Base-by-base conservation (phyloP, 192 early-diverging fungal species). In the Umbelopsis sp. region DNA sequence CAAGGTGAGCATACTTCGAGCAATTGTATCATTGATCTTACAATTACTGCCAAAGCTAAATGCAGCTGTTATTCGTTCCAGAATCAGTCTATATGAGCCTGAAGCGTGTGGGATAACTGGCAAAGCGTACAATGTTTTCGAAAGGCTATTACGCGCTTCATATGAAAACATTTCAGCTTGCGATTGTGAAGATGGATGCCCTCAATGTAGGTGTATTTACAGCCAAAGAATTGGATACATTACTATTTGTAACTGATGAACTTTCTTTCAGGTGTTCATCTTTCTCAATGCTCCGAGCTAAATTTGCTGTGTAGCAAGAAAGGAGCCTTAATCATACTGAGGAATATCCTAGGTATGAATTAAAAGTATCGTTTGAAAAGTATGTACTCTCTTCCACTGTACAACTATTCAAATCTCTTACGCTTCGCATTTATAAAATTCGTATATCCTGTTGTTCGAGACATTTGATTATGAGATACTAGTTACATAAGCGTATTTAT, bases 141-240 rank as follows among this genome's bases (percentile, higher is more conserved):
- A 70, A 16, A 59, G 74, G 2, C 12, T 89, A 17, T 11, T 86
- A 22, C n/a, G 45, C 25, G 51, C 51, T 3, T 80, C 85, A 5
- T 25, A 52, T 22, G 54, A 78, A 44, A 70, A 71, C 26, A 79
- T 88, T 20, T 76, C 75, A 26, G 36, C 34, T 17, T 89, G 88
- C 70, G 21, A 45, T 2, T 89, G 88, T 66, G 71, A 72, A 65
- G 70, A 69, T 16, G 85, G 84, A 1, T 88, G 87, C 82, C 79
- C 80, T 21, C 65, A 50, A 31, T 88, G 87, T 83, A 83, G 62
- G 52, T 21, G 1, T 21, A 0, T 49, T 45, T n/a, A n/a, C n/a
- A n/a, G n/a, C n/a, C n/a, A n/a, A n/a, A n/a, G n/a, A n/a, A n/a
- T n/a, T n/a, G n/a, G n/a, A n/a, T n/a, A n/a, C n/a, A n/a, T n/a